Evolutionary conservation across 176 grass and related monocot genomes (phyloP), one percentile per base, ranked within the genome.

Genomic region (Oryza glumipatula): DNA sequence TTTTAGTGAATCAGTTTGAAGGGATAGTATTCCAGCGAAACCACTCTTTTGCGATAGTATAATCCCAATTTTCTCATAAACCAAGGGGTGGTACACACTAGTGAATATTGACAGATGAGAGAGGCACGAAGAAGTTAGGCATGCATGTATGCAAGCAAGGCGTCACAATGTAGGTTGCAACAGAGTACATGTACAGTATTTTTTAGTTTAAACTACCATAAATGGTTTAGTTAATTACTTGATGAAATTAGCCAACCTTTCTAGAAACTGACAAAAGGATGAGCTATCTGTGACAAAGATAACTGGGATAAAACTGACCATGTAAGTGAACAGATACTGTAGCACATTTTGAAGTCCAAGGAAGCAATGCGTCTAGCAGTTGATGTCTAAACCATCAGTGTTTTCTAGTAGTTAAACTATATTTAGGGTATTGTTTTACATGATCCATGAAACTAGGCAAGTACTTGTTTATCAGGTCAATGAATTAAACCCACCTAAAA

Each of bases 401-500:
- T 79, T 86, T 90, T 83, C 28, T 74, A 73, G 58, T 24, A 48
- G 65, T 77, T 90, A 78, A 90, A 73, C 74, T 78, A 83, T 36
- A n/a, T 41, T 68, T 23, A 82, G 61, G 75, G 38, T 49, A 19
- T 49, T 47, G 24, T 87, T 64, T 49, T 65, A 68, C 39, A 76
- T 68, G 84, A 74, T 79, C 68, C 11, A 74, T 76, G 44, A 68
- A 69, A 83, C 48, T 74, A 69, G 79, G 61, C 80, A 82, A 10
- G 47, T 70, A 54, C 72, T 78, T n/a, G 63, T 90, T 86, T 43
- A 5, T 58, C 52, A 41, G 80, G 76, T 82, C 47, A 77, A 83
- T 86, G 68, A 68, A 83, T 36, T 83, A 66, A 83, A 68, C 68
- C 68, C 49, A 90, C 68, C 88, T 83, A 87, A 87, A 87, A 80